Conservation (phyloP, 371 early-diverging fungal species). For the Mortierella sp. region DNA sequence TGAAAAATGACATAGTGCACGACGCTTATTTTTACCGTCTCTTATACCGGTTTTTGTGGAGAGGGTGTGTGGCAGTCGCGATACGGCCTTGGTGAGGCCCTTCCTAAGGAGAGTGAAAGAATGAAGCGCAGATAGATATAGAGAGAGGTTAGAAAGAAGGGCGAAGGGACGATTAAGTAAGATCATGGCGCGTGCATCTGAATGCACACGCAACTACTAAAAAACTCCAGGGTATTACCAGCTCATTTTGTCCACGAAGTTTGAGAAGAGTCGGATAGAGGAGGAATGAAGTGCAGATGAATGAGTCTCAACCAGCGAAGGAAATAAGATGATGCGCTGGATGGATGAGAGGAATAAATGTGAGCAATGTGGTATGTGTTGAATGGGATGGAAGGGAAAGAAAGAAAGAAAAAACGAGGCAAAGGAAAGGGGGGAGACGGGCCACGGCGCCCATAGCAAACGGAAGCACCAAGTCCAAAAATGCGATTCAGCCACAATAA, state of each 20-base stretch:
- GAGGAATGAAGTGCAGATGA: background rate
- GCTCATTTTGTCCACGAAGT: slow-evolving; percentile 5
- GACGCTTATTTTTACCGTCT: slow-evolving; percentile 33
- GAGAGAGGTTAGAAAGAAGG: background rate
- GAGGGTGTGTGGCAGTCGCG: slow-evolving; percentile 48
- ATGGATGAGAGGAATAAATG: background rate
- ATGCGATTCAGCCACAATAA: background rate
- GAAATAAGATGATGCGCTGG: background rate
- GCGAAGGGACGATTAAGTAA: background rate
- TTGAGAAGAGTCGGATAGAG: background rate
- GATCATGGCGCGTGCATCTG: background rate
- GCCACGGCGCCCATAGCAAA: background rate
- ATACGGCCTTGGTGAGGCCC: slow-evolving; percentile 54
- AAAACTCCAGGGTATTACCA: slow-evolving; percentile 14
- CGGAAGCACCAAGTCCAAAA: no score
- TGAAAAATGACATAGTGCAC: no score
- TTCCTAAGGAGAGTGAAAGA: slow-evolving; percentile 24
- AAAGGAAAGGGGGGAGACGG: background rate
- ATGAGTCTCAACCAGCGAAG: no score
- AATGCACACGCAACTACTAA: no score
- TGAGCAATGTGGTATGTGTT: no score
- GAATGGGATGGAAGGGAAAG: background rate
- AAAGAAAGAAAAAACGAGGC: background rate
- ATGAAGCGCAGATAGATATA: background rate
- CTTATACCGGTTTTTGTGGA: slow-evolving; percentile 51